phyloP scores from a whole-genome alignment of 805 yeast species.

The Wickerhamiella australiensis region DNA sequence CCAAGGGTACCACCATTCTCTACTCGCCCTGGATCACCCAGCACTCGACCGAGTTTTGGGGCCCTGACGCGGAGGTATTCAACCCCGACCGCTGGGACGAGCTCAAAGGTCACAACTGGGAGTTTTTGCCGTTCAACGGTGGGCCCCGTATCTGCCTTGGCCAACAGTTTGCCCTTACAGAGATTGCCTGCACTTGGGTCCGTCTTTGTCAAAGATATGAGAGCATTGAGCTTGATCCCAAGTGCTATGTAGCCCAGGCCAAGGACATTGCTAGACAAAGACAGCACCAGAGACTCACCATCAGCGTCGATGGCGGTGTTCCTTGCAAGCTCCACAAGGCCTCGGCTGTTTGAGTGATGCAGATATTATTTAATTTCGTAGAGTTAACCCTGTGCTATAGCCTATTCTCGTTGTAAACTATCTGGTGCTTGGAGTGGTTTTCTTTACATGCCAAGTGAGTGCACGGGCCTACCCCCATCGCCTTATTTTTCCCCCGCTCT shows the following conservation, averaged over 20 bases:
- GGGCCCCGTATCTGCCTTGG: conserved; percentile 41
- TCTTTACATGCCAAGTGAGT: too few relatives aligned
- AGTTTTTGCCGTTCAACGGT: conserved; percentile 36
- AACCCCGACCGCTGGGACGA: conserved; percentile 36
- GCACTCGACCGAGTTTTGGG: conserved; percentile 28
- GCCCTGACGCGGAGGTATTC: conserved; percentile 31
- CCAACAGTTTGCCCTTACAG: conserved; percentile 39
- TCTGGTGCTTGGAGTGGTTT: too few relatives aligned
- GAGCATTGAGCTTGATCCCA: conserved; percentile 31
- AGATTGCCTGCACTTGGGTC: conserved; percentile 24
- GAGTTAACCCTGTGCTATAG: too few relatives aligned
- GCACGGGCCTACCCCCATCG: too few relatives aligned
- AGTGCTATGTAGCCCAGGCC: conserved; percentile 16
- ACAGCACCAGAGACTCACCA: conserved; percentile 10
- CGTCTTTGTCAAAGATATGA: conserved; percentile 13
- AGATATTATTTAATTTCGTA: neutral
- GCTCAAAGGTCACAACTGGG: conserved; percentile 32
- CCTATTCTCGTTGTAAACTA: too few relatives aligned
- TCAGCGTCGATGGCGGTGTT: conserved; percentile 12
- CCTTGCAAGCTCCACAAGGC: conserved; percentile 2
- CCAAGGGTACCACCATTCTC: conserved; percentile 30
- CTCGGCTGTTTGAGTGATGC: neutral
- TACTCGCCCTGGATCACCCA: conserved; percentile 32
- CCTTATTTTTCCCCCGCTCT: too few relatives aligned
- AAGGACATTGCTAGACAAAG: conserved; percentile 4